These are phyloP conservation scores for Neodidymelliopsis sp. DNA, from an alignment of 2,329 filamentous ascomycete species.

Conservation along the genomic window DNA sequence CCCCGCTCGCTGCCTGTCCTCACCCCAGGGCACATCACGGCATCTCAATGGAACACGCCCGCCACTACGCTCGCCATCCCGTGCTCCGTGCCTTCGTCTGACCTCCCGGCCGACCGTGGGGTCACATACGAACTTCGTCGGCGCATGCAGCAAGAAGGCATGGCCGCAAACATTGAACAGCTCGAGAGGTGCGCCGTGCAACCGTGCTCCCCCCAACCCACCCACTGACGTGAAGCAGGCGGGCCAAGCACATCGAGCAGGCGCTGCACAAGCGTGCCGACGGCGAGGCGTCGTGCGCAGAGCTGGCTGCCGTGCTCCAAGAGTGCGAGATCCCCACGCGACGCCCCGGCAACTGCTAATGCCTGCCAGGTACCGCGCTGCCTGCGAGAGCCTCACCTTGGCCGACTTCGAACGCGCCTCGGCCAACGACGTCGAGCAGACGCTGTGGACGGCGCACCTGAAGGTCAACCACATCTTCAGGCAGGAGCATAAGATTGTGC, in stretches of 20 bases:
- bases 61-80: slow-evolving; percentile 54
- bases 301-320: slow-evolving; percentile 54
- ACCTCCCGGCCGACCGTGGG: slow-evolving; percentile 63
- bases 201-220: background rate
- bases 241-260: slow-evolving; percentile 57
- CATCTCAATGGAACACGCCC: slow-evolving; percentile 66
- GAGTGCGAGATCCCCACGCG: slow-evolving; percentile 36
- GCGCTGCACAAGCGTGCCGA: slow-evolving; percentile 59
- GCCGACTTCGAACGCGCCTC: slow-evolving; percentile 72
- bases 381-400: slow-evolving; percentile 76
- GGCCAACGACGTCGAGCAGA: slow-evolving; percentile 69
- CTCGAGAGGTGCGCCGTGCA: slow-evolving; percentile 58
- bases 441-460: slow-evolving; percentile 81
- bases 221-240: slow-evolving; percentile 42
- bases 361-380: slow-evolving; percentile 68
- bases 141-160: slow-evolving; percentile 36
- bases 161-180: slow-evolving; percentile 58
- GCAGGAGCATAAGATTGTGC: slow-evolving; percentile 56
- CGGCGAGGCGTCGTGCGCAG: slow-evolving; percentile 57
- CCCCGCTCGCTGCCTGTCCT: slow-evolving; percentile 43
- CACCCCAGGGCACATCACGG: slow-evolving; percentile 36
- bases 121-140: slow-evolving; percentile 50
- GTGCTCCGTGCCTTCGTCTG: slow-evolving; percentile 64
- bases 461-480: slow-evolving; percentile 81
- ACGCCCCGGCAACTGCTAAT: slow-evolving; percentile 26